Evolutionary conservation across 768 basidiomycete species (phyloP).

Genomic region (Suillus occidentalis): DNA sequence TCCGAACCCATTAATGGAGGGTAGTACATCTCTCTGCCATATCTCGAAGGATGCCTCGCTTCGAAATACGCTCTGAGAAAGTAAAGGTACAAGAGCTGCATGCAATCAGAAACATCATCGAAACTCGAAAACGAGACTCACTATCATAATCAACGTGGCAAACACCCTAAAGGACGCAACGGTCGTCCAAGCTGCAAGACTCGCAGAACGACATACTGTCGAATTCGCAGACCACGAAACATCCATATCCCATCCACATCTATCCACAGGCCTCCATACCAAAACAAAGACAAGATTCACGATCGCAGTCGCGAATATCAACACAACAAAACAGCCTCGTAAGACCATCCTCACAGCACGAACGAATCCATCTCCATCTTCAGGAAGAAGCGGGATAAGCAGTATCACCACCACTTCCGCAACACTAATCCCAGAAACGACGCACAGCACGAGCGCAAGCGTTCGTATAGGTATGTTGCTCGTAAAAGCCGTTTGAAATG

Average conservation of each 20-base stretch:
- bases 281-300: constrained; percentile 57
- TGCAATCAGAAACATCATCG: neutral
- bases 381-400: constrained; percentile 40
- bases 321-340: constrained; percentile 43
- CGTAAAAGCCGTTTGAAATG: constrained; percentile 47
- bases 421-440: constrained; percentile 23
- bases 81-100: constrained; percentile 25
- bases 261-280: constrained; percentile 48
- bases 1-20: constrained; percentile 23
- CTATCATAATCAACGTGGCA: constrained; percentile 51
- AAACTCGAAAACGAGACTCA: constrained; percentile 36
- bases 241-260: constrained; percentile 69
- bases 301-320: constrained; percentile 52
- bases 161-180: constrained; percentile 53
- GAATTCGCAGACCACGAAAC: constrained; percentile 53
- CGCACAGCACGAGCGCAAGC: constrained; percentile 31
- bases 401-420: constrained; percentile 36
- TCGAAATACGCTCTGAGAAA: constrained; percentile 17
- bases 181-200: constrained; percentile 55
- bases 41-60: constrained; percentile 19
- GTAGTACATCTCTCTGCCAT: constrained; percentile 12
- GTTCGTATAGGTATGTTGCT: constrained; percentile 35
- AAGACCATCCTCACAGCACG: constrained; percentile 25
- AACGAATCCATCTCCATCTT: constrained; percentile 12
- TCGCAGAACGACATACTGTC: constrained; percentile 15